These are phyloP conservation scores for Rubroboletus pulcherrimus DNA, from an alignment of 768 basidiomycete genomes.

Conservation along the genomic window DNA sequence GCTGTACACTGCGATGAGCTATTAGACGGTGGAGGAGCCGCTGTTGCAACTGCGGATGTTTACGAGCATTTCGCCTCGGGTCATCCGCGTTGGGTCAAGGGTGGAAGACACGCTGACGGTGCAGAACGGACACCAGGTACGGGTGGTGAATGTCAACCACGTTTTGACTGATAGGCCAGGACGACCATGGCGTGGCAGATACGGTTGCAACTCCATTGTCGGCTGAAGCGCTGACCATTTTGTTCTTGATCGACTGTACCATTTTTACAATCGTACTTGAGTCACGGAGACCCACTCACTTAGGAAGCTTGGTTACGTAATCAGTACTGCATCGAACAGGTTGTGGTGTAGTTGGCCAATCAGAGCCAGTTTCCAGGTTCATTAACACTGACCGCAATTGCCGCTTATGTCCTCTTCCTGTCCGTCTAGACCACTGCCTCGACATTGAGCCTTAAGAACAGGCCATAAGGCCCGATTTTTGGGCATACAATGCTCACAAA, in stretches of 20 bases:
- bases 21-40: not conserved
- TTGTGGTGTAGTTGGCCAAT: too few relatives aligned
- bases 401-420: slow-evolving; percentile 22
- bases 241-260: not conserved
- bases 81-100: slow-evolving; percentile 21
- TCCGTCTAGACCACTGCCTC: slow-evolving; percentile 23
- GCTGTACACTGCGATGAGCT: slow-evolving; percentile 9
- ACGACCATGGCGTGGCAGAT: not conserved
- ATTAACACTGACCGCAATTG: slow-evolving; percentile 13
- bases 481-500: slow-evolving; percentile 24
- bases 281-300: slow-evolving; percentile 18
- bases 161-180: not conserved
- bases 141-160: not conserved
- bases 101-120: slow-evolving; percentile 33
- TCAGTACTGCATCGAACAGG: slow-evolving; percentile 19
- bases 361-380: slow-evolving; percentile 3
- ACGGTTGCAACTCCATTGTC: not conserved
- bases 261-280: slow-evolving; percentile 9
- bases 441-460: slow-evolving; percentile 26
- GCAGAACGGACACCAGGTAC: not conserved
- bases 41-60: not conserved
- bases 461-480: slow-evolving; percentile 21
- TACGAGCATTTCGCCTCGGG: not conserved
- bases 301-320: slow-evolving; percentile 17
- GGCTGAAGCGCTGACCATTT: not conserved